Evolutionary conservation across 176 grass and related monocot species (phyloP).

Genomic region (Avena insularis): DNA sequence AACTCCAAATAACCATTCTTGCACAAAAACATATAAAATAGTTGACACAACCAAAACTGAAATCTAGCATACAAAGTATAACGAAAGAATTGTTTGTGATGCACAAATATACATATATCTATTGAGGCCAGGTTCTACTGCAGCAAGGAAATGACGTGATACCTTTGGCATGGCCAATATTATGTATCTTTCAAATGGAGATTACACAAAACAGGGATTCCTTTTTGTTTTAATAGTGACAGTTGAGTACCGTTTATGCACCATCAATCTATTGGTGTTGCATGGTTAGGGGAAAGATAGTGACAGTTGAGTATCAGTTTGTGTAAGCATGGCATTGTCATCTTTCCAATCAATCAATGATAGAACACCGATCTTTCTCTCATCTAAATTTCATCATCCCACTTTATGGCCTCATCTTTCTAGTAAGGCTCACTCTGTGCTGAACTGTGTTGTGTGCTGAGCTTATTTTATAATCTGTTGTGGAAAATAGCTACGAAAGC

Average conservation of each 20-base stretch:
- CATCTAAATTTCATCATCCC: background rate
- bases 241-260: conserved; percentile 1
- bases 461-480: background rate
- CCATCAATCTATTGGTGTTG: conserved; percentile 17
- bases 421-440: background rate
- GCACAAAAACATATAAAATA: conserved; percentile 17
- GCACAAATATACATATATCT: conserved; percentile 19
- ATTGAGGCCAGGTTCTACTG: background rate
- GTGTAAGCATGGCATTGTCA: background rate
- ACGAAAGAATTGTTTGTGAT: conserved; percentile 9
- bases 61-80: background rate
- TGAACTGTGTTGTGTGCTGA: background rate
- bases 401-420: background rate
- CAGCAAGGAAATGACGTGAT: conserved; percentile 19
- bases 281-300: background rate
- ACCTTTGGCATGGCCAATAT: background rate
- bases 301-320: background rate
- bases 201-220: conserved; percentile 6
- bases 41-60: background rate
- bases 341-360: background rate
- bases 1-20: conserved; percentile 25
- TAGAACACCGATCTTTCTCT: background rate
- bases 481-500: background rate
- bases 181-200: conserved; percentile 6
- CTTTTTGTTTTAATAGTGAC: conserved; percentile 22